A percentile compares a stretch with the other conserved stretches of the same genome.
Evolutionary conservation across 2,329 filamentous ascomycete genomes (phyloP).

Genomic region (Pseudogymnoascus sp.): DNA sequence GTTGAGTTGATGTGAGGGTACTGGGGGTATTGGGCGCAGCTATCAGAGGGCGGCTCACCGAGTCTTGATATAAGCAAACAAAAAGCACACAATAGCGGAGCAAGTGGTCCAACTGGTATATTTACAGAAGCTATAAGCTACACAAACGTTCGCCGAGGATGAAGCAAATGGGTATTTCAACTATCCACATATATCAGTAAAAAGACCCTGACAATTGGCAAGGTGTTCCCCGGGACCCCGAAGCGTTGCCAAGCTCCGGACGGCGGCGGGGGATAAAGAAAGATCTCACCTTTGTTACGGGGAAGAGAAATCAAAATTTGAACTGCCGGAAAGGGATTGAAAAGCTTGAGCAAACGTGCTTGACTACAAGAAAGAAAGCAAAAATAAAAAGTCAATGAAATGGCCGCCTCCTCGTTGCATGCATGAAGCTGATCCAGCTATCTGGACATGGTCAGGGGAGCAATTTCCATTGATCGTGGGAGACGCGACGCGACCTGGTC

Average conservation of each 20-base stretch:
- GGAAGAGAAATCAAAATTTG: not conserved
- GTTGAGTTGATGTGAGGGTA: not conserved
- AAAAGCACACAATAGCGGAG: not conserved
- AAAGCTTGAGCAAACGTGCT: not conserved
- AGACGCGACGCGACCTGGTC: conserved; percentile 7
- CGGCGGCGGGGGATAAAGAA: not conserved
- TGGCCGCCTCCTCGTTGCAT: not conserved
- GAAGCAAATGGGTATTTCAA: not conserved
- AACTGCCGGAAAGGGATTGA: not conserved
- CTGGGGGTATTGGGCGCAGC: not conserved
- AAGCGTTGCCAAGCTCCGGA: not conserved
- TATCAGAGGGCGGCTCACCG: not conserved
- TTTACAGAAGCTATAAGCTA: not conserved
- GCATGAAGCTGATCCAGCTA: not conserved
- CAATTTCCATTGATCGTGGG: not conserved
- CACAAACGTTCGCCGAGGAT: not conserved
- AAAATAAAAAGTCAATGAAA: not conserved
- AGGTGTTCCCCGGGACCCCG: not conserved
- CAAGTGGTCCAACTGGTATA: not conserved
- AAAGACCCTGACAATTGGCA: not conserved
- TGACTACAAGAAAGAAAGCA: not conserved
- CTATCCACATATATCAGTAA: not conserved
- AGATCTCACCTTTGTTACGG: not conserved
- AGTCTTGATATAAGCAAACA: not conserved
- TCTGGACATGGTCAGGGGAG: not conserved